Evolutionary conservation across 2,329 filamentous ascomycete genomes (phyloP).

Genomic region (Tolypocladium sp.): DNA sequence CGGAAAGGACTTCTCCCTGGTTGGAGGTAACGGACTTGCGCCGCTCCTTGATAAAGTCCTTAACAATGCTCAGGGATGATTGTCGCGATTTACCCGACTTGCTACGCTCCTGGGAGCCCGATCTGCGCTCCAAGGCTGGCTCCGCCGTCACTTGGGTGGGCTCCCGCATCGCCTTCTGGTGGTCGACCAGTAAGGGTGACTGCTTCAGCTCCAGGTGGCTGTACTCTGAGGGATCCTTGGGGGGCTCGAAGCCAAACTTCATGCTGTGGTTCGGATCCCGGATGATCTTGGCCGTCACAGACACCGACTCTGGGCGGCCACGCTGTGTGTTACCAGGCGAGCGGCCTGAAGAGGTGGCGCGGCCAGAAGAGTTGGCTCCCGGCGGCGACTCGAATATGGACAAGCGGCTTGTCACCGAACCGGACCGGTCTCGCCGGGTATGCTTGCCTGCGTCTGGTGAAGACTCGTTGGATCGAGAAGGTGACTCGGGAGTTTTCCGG

Average conservation of each 20-base stretch:
- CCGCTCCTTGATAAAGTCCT: constrained; percentile 52
- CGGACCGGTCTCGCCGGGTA: constrained; percentile 35
- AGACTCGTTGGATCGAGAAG: constrained; percentile 33
- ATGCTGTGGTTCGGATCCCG: constrained; percentile 47
- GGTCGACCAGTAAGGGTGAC: constrained; percentile 49
- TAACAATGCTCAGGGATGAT: constrained; percentile 51
- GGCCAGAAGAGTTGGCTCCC: constrained; percentile 10
- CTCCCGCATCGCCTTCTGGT: constrained; percentile 29
- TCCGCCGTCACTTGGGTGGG: constrained; percentile 18
- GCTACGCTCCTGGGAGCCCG: constrained; percentile 23
- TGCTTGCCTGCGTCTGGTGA: constrained; percentile 32
- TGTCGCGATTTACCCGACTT: constrained; percentile 35
- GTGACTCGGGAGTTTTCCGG: constrained; percentile 19
- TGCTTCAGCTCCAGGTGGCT: constrained; percentile 44
- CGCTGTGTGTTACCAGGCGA: constrained; percentile 25
- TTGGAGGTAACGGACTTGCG: constrained; percentile 41
- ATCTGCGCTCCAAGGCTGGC: constrained; percentile 27
- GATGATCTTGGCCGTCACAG: constrained; percentile 77
- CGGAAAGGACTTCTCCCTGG: constrained; percentile 31
- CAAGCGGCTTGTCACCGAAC: constrained; percentile 45
- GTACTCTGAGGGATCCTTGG: constrained; percentile 33
- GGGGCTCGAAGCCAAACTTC: constrained; percentile 29
- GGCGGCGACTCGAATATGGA: constrained; percentile 41
- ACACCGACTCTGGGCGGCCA: constrained; percentile 64
- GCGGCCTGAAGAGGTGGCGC: constrained; percentile 10